Conservation (phyloP, 352 stramenopile genomes). For the Aphanomyces cochlioides region DNA sequence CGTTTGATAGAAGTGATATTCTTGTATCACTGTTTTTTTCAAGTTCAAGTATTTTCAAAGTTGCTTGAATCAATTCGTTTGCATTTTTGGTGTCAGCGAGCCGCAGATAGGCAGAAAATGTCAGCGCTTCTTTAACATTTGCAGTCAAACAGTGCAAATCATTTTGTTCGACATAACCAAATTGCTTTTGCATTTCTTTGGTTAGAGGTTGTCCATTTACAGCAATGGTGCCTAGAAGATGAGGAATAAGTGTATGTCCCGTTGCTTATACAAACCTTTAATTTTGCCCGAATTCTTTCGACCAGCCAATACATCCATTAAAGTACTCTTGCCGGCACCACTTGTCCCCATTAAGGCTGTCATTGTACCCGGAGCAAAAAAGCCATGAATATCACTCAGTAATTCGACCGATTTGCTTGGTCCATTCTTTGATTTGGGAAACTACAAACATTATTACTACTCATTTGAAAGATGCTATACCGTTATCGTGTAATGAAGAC, state of each 20-base stretch:
- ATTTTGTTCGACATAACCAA: slow-evolving; percentile 84
- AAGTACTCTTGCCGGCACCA: slow-evolving; percentile 90
- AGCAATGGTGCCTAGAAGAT: slow-evolving; percentile 39
- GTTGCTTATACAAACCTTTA: slow-evolving; percentile 36
- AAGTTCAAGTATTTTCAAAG: slow-evolving; percentile 38
- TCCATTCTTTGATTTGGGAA: not conserved
- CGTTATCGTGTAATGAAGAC: not conserved
- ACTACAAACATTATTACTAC: not conserved
- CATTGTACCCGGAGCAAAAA: slow-evolving; percentile 46
- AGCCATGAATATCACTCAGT: slow-evolving; percentile 54
- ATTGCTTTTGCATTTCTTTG: slow-evolving; percentile 21
- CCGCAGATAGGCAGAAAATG: slow-evolving; percentile 66
- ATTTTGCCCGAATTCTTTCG: slow-evolving; percentile 89
- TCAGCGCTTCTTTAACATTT: slow-evolving; percentile 78
- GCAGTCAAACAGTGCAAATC: slow-evolving; percentile 85
- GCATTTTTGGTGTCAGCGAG: slow-evolving; percentile 34
- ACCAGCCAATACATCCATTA: slow-evolving; percentile 93
- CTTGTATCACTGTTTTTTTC: slow-evolving; percentile 42
- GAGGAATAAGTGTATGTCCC: not conserved
- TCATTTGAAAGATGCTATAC: slow-evolving; percentile 34
- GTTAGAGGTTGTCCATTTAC: slow-evolving; percentile 60
- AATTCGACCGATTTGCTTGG: slow-evolving; percentile 50
- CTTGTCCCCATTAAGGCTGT: slow-evolving; percentile 71
- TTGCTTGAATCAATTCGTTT: slow-evolving; percentile 41
- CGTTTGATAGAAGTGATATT: slow-evolving; percentile 31